Percentiles rank a stretch among this genome's conserved stretches.
Conservation (phyloP, 495 filamentous ascomycete species). For the Neurospora tetrasperma region DNA sequence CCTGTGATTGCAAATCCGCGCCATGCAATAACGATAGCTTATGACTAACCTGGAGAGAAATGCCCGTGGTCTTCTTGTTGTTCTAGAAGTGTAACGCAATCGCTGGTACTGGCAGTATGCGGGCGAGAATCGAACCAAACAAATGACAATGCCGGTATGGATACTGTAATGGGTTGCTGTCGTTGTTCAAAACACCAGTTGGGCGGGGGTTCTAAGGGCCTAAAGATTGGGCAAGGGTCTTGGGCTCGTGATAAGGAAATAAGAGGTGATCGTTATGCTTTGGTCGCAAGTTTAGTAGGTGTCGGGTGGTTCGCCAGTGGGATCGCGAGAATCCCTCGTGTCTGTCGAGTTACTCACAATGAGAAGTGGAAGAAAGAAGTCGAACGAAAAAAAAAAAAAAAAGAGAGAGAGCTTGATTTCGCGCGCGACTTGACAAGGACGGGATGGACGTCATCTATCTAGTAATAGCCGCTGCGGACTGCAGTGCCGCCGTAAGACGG, state of each 20-base stretch:
- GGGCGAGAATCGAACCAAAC: neutral
- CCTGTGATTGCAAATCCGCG: neutral
- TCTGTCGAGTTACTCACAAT: neutral
- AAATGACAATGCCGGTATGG: neutral
- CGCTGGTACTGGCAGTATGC: neutral
- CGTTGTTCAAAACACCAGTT: neutral
- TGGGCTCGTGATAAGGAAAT: neutral
- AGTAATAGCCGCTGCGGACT: neutral
- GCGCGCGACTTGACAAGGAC: neutral
- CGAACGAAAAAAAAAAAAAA: too few species aligned
- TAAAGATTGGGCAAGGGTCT: neutral
- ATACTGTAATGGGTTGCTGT: neutral
- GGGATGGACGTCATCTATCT: constrained; percentile 1
- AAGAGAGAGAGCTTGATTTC: neutral
- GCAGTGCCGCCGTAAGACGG: neutral
- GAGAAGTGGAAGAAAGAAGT: neutral
- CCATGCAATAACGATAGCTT: neutral
- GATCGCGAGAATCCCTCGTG: neutral
- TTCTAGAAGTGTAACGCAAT: neutral
- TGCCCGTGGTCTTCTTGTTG: neutral
- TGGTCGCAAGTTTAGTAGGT: neutral
- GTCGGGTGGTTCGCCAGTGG: neutral
- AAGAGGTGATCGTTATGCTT: neutral
- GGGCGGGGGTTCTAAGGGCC: neutral
- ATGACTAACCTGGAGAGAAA: neutral